Conservation (phyloP, 306 rosid genomes). For the Carpinus viminea region DNA sequence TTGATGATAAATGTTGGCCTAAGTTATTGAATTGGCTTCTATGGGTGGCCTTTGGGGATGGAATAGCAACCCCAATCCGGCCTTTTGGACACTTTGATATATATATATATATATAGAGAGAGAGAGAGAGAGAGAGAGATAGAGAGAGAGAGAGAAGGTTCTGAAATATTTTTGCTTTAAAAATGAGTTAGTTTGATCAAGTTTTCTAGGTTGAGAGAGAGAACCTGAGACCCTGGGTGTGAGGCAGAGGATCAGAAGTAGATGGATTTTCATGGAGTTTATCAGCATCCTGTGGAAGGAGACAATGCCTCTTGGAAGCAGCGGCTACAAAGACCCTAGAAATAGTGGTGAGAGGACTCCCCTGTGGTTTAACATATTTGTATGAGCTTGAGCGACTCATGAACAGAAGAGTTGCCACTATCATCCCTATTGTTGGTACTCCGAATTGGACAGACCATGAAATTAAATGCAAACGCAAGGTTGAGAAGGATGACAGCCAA, state of each 20-base stretch:
- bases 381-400: constrained; percentile 18
- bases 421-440: constrained; percentile 8
- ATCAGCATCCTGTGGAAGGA: not conserved
- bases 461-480: constrained; percentile 2
- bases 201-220: too few relatives aligned
- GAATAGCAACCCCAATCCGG: too few relatives aligned
- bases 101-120: too few relatives aligned
- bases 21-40: too few relatives aligned
- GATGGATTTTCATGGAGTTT: not conserved
- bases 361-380: not conserved
- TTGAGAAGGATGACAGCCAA: too few relatives aligned
- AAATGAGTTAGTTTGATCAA: too few relatives aligned
- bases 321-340: constrained; percentile 31
- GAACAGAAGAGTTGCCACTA: constrained; percentile 22
- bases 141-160: too few relatives aligned
- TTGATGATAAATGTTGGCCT: not conserved
- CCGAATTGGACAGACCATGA: constrained; percentile 32
- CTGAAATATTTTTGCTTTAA: too few relatives aligned
- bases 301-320: constrained; percentile 12
- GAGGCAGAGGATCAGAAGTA: not conserved
- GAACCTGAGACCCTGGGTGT: too few relatives aligned
- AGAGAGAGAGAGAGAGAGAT: rapidly evolving
- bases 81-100: too few relatives aligned
- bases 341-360: constrained; percentile 27
- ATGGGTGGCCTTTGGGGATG: too few relatives aligned